phyloP scores from a whole-genome alignment of 139 green algal genomes.

The Micractinium sp. region DNA sequence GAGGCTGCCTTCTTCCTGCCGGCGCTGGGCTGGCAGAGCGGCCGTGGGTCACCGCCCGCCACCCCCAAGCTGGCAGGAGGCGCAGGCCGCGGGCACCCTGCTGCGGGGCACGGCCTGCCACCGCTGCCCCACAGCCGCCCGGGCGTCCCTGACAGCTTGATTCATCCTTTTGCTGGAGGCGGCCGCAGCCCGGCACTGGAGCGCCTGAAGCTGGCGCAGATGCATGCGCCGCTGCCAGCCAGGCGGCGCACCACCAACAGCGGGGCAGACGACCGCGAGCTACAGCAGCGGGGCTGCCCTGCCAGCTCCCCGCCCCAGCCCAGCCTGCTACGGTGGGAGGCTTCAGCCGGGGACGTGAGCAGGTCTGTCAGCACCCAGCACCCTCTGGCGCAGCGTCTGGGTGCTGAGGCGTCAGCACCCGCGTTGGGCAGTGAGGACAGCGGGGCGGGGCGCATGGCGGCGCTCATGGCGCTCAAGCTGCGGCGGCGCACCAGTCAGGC shows the following conservation, averaged over 20 bases:
- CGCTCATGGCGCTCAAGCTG: background rate
- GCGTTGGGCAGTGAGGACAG: background rate
- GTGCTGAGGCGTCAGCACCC: background rate
- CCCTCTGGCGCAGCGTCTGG: background rate
- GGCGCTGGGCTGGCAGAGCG: too few species aligned
- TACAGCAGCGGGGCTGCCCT: background rate
- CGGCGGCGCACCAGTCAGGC: background rate
- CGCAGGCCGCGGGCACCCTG: too few species aligned
- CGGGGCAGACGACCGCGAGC: background rate
- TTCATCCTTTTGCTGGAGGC: background rate
- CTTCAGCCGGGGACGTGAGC: background rate
- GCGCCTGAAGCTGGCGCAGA: conserved; percentile 5
- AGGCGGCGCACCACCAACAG: background rate
- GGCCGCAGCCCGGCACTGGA: background rate
- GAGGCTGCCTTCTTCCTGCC: too few species aligned
- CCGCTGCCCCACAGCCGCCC: too few species aligned
- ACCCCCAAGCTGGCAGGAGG: too few species aligned
- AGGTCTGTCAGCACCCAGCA: background rate
- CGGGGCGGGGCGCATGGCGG: background rate
- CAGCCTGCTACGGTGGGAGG: background rate
- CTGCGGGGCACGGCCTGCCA: too few species aligned
- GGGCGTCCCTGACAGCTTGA: too few species aligned
- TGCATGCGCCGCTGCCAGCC: background rate
- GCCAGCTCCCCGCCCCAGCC: background rate
- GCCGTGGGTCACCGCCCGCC: too few species aligned